phyloP scores from a whole-genome alignment of 805 yeast genomes.

The Metschnikowia similis region DNA sequence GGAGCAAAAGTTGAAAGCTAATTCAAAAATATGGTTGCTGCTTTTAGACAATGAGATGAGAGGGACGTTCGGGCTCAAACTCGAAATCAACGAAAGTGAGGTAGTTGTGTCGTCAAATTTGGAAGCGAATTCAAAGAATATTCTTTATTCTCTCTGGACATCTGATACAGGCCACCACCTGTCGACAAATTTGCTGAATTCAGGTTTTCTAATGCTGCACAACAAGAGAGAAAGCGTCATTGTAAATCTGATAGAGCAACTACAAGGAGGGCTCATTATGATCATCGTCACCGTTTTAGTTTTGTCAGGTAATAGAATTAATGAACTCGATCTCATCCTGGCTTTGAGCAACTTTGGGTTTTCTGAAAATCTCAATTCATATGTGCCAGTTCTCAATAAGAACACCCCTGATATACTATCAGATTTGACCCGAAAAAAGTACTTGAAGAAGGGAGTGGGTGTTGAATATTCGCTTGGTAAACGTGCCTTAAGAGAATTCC shows the following conservation, averaged over 20 bases:
- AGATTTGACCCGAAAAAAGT: constrained; percentile 29
- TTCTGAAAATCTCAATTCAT: constrained; percentile 16
- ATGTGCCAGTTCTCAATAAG: constrained; percentile 20
- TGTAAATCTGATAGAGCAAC: constrained; percentile 23
- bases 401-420: constrained; percentile 20
- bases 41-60: constrained; percentile 17
- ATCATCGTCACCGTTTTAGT: constrained; percentile 28
- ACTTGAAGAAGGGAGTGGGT: constrained; percentile 18
- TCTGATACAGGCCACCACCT: neutral
- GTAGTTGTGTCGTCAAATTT: constrained; percentile 21
- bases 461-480: constrained; percentile 30
- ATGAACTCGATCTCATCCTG: constrained; percentile 23
- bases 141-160: constrained; percentile 27
- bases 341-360: constrained; percentile 24
- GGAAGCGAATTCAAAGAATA: constrained; percentile 14
- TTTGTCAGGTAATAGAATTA: constrained; percentile 28
- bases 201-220: constrained; percentile 20
- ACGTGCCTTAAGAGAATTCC: constrained; percentile 30
- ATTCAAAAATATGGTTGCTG: constrained; percentile 19
- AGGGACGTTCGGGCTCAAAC: constrained; percentile 25
- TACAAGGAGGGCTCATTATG: constrained; percentile 28
- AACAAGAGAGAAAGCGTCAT: constrained; percentile 17
- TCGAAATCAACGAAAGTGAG: constrained; percentile 16
- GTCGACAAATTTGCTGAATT: neutral
- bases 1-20: constrained; percentile 16